Base-by-base conservation (phyloP, 176 grass and related monocot genomes). In the Zea luxurians region DNA sequence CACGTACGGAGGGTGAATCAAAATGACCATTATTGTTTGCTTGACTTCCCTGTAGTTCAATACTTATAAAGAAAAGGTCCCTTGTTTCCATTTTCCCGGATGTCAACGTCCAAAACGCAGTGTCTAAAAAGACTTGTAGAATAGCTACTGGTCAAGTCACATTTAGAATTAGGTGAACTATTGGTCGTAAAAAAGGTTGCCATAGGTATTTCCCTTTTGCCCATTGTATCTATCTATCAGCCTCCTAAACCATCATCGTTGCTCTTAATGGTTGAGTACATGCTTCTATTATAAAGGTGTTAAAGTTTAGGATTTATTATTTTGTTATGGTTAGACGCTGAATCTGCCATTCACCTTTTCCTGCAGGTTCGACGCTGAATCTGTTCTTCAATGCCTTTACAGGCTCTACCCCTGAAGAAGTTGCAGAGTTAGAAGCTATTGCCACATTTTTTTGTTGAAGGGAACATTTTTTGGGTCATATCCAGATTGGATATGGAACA, bases 1-100 rank as follows among this genome's bases (percentile, higher is more conserved):
- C 68, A 16, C 62, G 7, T 76, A 57, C 64, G 45, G 20, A 18
- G 69, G 55, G 34, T n/a, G 41, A n/a, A 80, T 68, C 73, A 64
- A 53, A 77, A 41, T 69, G 38, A 2, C 64, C 47, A 47, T 34
- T 54, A 67, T 46, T 83, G n/a, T 71, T 66, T 82, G 13, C 13
- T 49, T 35, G 42, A 78, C 75, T 67, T 41, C 47, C 53, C 16
- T 37, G 1, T 12, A 75, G 41, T 87, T 72, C 11, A 45, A 37
- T 49, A 87, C 61, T 50, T 37, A 9, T 8, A 83, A 80, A 81
- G 2, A 81, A 76, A 20, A 68, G 67, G 4, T 49, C 40, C 27
- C 8, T 48, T 60, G 37, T 73, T 68, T 61, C 15, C 2, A 21
- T 12, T 21, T 21, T 76, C 42, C 64, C 21, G 54, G 50, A 61